Base-by-base conservation (phyloP, 768 basidiomycete genomes). In the Podaxis pistillaris region DNA sequence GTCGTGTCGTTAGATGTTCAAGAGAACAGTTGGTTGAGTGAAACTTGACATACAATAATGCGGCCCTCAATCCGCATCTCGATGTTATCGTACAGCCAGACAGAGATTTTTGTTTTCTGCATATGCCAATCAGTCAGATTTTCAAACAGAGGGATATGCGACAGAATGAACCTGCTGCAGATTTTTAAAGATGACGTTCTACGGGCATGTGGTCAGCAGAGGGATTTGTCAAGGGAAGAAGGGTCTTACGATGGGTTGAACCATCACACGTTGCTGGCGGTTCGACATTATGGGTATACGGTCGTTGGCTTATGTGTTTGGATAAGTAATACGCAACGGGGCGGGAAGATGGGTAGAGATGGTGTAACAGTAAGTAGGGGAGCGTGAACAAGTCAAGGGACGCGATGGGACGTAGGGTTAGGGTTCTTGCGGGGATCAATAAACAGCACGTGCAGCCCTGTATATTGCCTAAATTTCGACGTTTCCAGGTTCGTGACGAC, bases 181-280 rank as follows among this genome's bases (percentile, higher is more conserved):
- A 78, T 96, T 93, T 88, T 96, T 96, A 84, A 97, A 97, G 76
- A 97, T 97, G 65, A 96, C 91, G 80, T 96, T 96, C 94, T 96
- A 33, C 59, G 41, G 24, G 47, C 38, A 53, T 56, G 46, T 63
- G 49, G 40, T n/a, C 17, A 51, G 51, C 36, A 26, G 57, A 50
- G 37, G 53, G 40, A 44, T 4, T 22, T n/a, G 36, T 33, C 46
- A 49, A 56, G 38, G 7, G 36, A 63, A 64, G 37, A 63, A 56
- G 53, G 54, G 2, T 80, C 93, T 70, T 76, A 96, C 96, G 88
- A 97, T 97, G 87, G 95, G 95, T 78, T 98, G 96, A 64, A 98
- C 96, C 94, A 98, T 94, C 83, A 98, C 96, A 73, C 94, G 91
- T 73, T 94, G 91, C 73, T 94, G 93, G 71, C 94, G 90, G 70